Base-by-base conservation (phyloP, 2,329 filamentous ascomycete genomes). In the Pseudohalonectria lignicola region DNA sequence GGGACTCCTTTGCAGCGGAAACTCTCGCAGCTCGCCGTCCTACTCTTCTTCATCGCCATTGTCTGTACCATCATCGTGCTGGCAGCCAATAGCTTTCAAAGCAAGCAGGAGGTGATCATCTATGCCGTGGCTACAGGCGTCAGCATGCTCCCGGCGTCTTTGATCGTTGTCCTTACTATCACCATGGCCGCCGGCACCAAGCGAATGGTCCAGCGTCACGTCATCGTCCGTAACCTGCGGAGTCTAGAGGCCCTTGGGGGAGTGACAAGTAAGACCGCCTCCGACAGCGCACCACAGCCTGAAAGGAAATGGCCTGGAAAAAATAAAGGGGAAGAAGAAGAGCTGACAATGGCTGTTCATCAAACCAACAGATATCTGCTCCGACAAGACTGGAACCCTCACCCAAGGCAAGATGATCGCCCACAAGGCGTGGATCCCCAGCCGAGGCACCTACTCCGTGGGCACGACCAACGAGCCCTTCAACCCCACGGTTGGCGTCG, bases 1-100 rank as follows among this genome's bases (percentile, higher is more conserved):
- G 79, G 79, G 28, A 82, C 78, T 3, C 79, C 78, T 1, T 62
- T 83, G n/a, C 76, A 81, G 52, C 66, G 70, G 41, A 80, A 76
- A 46, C 62, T 83, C 13, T 78, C 75, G 18, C 75, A 76, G 52
- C 64, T 82, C 33, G 78, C 78, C 7, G 61, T 81, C 4, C 51
- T 78, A 1, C 64, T 82, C 2, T 80, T 82, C 48, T 64, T 61
- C 21, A 69, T 81, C 41, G 78, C 78, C 4, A 69, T 82, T 16
- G 49, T 81, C 13, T 77, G 77, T 43, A 76, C 77, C 3, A 70
- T 82, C 41, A 74, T 82, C 45, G 77, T 81, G 18, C 64, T 79
- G 39, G 76, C 63, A 4, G 70, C 75, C 18, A 81, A 79, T 52
- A 48, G 61, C 4, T 74, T 72, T 50, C 57, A 59, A 8, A 55